These are phyloP conservation scores for Triangularia setosa DNA, from an alignment of 2,329 filamentous ascomycete genomes.

Conservation along the genomic window DNA sequence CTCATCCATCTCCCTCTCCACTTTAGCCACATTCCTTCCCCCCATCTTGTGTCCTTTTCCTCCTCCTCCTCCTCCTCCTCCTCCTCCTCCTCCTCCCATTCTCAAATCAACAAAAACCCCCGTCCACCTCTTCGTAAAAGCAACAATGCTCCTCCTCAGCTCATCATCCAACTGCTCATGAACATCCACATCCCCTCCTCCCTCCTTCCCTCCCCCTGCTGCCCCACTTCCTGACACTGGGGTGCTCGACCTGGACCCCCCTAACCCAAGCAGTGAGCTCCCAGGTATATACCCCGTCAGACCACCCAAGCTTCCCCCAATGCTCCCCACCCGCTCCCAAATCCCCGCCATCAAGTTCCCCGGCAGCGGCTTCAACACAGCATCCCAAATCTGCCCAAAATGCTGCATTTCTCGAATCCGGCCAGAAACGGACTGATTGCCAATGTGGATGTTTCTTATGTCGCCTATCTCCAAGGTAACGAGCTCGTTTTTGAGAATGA, in stretches of 20 bases:
- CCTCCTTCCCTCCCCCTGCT: constrained; percentile 16
- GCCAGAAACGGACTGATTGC: background rate
- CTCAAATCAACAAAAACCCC: constrained; percentile 44
- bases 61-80: too few species aligned
- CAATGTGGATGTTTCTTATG: constrained; percentile 42
- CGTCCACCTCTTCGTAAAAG: constrained; percentile 59
- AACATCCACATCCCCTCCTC: constrained; percentile 44
- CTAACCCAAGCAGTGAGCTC: constrained; percentile 46
- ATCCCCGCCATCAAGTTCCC: constrained; percentile 34
- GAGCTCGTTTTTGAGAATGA: constrained; percentile 93
- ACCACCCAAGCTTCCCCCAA: constrained; percentile 43
- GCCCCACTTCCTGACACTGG: constrained; percentile 22
- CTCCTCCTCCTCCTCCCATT: constrained; percentile 1
- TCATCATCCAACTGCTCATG: constrained; percentile 62
- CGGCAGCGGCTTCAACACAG: constrained; percentile 54
- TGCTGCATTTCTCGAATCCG: constrained; percentile 53
- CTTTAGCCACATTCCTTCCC: constrained; percentile 47
- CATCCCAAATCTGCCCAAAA: constrained; percentile 63
- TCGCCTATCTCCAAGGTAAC: constrained; percentile 90
- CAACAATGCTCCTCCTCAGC: constrained; percentile 58
- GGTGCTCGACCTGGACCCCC: constrained; percentile 37
- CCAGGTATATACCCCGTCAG: constrained; percentile 55
- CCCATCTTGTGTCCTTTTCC: constrained; percentile 38
- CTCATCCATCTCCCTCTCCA: constrained; percentile 54
- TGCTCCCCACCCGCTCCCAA: background rate